A percentile compares a stretch with the other conserved stretches of the same genome.
Conservation (phyloP, 2,329 filamentous ascomycete species). For the Fusarium piperis region DNA sequence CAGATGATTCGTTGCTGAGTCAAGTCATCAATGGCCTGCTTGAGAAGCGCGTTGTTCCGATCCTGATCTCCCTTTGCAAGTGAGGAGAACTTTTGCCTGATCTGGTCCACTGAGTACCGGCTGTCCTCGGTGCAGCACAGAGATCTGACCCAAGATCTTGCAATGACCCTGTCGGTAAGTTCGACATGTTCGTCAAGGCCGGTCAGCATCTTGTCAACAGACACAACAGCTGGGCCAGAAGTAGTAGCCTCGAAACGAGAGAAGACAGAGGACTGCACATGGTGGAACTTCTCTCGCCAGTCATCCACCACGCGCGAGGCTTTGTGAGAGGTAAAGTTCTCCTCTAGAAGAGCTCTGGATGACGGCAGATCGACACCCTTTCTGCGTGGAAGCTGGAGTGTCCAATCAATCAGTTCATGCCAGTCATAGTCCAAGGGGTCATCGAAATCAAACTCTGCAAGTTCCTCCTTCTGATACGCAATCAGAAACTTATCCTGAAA, state of each 20-base stretch:
- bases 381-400: conserved; percentile 60
- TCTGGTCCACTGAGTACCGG: conserved; percentile 58
- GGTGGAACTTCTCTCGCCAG: conserved; percentile 68
- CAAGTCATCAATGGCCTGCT: conserved; percentile 59
- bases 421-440: conserved; percentile 74
- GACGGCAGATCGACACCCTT: conserved; percentile 60
- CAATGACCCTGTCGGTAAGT: conserved; percentile 52
- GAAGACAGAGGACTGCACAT: conserved; percentile 63
- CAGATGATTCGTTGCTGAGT: conserved; percentile 65
- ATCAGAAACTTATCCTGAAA: conserved; percentile 73
- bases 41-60: conserved; percentile 56
- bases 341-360: conserved; percentile 56
- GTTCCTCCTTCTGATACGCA: conserved; percentile 70
- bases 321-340: conserved; percentile 53
- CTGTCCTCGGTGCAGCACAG: conserved; percentile 63
- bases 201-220: conserved; percentile 25
- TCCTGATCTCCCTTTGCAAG: conserved; percentile 54
- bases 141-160: conserved; percentile 68
- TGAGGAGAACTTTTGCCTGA: conserved; percentile 62
- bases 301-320: conserved; percentile 47
- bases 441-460: conserved; percentile 72
- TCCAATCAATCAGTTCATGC: conserved; percentile 73
- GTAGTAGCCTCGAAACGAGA: conserved; percentile 65
- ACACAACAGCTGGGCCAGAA: conserved; percentile 56
- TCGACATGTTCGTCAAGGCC: conserved; percentile 15